Base-by-base conservation (phyloP, 495 filamentous ascomycete species). In the Parathielavia appendiculata region DNA sequence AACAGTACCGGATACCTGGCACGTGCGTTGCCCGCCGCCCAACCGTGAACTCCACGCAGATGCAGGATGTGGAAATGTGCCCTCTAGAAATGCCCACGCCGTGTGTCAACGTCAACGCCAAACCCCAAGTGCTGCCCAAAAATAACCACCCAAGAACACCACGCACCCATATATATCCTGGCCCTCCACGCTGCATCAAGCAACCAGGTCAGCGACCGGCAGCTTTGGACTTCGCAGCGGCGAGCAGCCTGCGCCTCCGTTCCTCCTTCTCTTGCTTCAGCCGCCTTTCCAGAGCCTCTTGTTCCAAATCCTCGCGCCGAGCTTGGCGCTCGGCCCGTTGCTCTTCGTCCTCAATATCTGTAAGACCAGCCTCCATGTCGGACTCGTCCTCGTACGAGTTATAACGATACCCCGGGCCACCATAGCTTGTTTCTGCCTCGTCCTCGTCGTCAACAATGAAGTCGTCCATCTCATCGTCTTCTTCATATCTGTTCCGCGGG, bases 351-450 rank as follows among this genome's bases (percentile, higher is more conserved):
- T 84, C 76, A 16, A 86, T 80, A 51, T 85, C 83, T 17, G 76
- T 75, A 12, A 80, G 52, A 2, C 80, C 81, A 6, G 83, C 83
- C 65, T 86, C 83, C 83, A 86, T 86, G 61, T 86, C 83, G 6
- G 80, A 82, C 17, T 77, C 70, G 9, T 71, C 64, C 8, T 66
- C 63, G 45, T 40, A 22, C 1, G 66, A 64, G 11, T 69, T 66
- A 44, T 79, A 76, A 19, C 69, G 62, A 35, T 63, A 63, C 26
- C 56, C 23, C 12, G 59, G 64, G 4, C 65, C 66, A 45, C 64
- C 63, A 39, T 67, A 67, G 4, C 63, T 62, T 4, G 63, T 63
- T 26, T 39, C 6, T 10, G 76, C 76, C 16, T 79, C 76, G 0
- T 82, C 79, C 9, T 83, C 80, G 48, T 81, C 78, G 53, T 82